phyloP scores from a whole-genome alignment of 2,329 filamentous ascomycete genomes.

The Sarocladium oryzae region DNA sequence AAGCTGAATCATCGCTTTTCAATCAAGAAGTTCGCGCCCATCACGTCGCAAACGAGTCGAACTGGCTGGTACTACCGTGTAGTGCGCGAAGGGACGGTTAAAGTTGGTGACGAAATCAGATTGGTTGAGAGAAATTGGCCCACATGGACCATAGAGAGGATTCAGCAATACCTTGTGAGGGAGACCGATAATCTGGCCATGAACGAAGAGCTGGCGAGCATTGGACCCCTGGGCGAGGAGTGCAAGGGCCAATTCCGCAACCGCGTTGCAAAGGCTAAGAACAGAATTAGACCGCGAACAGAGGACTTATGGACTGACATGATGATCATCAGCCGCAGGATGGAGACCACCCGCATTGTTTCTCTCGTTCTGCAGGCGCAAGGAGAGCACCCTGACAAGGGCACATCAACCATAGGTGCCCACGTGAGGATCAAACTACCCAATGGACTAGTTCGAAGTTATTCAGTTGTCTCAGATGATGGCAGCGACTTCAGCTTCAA shows the following conservation, averaged over 20 bases:
- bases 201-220: conserved; percentile 44
- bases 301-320: conserved; percentile 37
- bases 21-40: conserved; percentile 53
- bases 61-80: conserved; percentile 64
- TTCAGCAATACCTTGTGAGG: conserved; percentile 57
- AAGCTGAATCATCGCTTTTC: conserved; percentile 64
- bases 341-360: conserved; percentile 43
- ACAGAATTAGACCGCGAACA: conserved; percentile 19
- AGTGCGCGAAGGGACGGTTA: conserved; percentile 45
- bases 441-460: conserved; percentile 49
- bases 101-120: conserved; percentile 48
- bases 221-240: conserved; percentile 45
- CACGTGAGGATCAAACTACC: conserved; percentile 53
- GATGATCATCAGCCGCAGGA: conserved; percentile 41
- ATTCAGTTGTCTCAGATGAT: conserved; percentile 40
- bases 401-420: conserved; percentile 32
- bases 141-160: conserved; percentile 54
- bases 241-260: conserved; percentile 40
- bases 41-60: conserved; percentile 48
- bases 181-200: conserved; percentile 43
- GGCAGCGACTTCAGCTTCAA: neutral
- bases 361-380: conserved; percentile 45
- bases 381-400: conserved; percentile 3
- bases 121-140: conserved; percentile 50
- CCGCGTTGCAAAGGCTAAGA: conserved; percentile 42